These are phyloP conservation scores for Jamesozyma spencerorum DNA, from an alignment of 805 yeast species.

Conservation along the genomic window DNA sequence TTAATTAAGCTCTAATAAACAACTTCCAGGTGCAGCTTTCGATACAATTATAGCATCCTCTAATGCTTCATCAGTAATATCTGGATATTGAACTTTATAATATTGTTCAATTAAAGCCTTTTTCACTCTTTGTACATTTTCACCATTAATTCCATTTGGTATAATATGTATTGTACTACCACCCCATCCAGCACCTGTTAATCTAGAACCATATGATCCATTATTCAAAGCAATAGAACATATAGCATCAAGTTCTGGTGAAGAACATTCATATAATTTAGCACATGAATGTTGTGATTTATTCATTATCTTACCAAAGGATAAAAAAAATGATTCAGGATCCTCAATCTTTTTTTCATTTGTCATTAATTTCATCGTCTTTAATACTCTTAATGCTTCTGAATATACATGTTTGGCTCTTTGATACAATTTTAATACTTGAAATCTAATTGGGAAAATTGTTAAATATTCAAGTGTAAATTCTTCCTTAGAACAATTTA, in stretches of 20 bases:
- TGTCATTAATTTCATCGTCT: constrained; percentile 37
- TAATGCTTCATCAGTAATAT: constrained; percentile 37
- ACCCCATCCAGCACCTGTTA: constrained; percentile 79
- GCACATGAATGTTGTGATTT: constrained; percentile 49
- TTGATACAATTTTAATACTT: constrained; percentile 44
- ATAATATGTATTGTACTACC: constrained; percentile 63
- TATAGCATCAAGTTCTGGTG: constrained; percentile 43
- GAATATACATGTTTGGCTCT: constrained; percentile 55
- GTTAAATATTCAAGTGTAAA: constrained; percentile 39
- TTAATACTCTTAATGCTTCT: constrained; percentile 51
- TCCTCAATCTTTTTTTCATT: constrained; percentile 1
- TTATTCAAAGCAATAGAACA: constrained; percentile 44
- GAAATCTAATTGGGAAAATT: constrained; percentile 49
- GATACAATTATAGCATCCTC: constrained; percentile 45
- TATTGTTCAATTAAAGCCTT: constrained; percentile 44
- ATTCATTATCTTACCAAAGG: constrained; percentile 49
- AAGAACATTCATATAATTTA: constrained; percentile 43
- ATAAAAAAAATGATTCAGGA: constrained; percentile 30
- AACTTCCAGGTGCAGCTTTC: constrained; percentile 48
- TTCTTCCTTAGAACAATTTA: constrained; percentile 36
- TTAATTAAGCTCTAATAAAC: constrained; percentile 10
- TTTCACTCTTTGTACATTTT: constrained; percentile 29
- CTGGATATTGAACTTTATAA: constrained; percentile 41
- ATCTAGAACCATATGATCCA: constrained; percentile 61
- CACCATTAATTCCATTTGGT: constrained; percentile 15